A percentile compares a stretch with the other conserved stretches of the same genome.
Conservation (phyloP, 345 rosid genomes). For the Linum lewisii region DNA sequence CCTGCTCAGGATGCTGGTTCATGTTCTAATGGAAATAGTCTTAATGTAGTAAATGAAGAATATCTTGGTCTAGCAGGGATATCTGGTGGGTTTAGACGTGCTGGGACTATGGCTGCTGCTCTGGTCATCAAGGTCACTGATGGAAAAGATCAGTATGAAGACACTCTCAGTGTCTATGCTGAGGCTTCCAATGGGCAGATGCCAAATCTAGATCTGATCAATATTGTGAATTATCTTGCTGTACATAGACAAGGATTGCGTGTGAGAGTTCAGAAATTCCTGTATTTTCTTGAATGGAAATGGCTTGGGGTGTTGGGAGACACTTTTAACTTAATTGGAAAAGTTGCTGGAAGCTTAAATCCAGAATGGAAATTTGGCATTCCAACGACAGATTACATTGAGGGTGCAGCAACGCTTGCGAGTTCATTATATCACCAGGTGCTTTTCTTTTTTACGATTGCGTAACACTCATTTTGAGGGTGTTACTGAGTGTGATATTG, state of each 20-base stretch:
- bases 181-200: slow-evolving; percentile 97
- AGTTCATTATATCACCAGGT: slow-evolving; percentile 90
- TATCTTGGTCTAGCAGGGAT: slow-evolving; percentile 15
- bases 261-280: slow-evolving; percentile 59
- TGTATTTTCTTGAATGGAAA: slow-evolving; percentile 44
- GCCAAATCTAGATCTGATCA: slow-evolving; percentile 94
- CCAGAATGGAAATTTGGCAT: slow-evolving; percentile 72
- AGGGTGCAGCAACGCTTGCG: slow-evolving; percentile 79
- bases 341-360: slow-evolving; percentile 45
- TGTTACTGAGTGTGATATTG: no score
- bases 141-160: slow-evolving; percentile 36
- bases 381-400: slow-evolving; percentile 67
- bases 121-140: slow-evolving; percentile 74
- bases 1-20: slow-evolving; percentile 18
- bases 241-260: slow-evolving; percentile 81
- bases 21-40: slow-evolving; percentile 17
- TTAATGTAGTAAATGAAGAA: slow-evolving; percentile 16
- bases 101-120: slow-evolving; percentile 90
- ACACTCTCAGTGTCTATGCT: slow-evolving; percentile 63
- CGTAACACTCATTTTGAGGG: not conserved
- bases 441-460: slow-evolving; percentile 6
- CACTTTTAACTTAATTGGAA: slow-evolving; percentile 51
- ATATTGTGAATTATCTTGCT: slow-evolving; percentile 77
- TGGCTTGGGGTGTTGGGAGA: slow-evolving; percentile 53
- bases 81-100: slow-evolving; percentile 47